These are phyloP conservation scores for Ogataea haglerorum DNA, from an alignment of 805 yeast species.

Conservation along the genomic window DNA sequence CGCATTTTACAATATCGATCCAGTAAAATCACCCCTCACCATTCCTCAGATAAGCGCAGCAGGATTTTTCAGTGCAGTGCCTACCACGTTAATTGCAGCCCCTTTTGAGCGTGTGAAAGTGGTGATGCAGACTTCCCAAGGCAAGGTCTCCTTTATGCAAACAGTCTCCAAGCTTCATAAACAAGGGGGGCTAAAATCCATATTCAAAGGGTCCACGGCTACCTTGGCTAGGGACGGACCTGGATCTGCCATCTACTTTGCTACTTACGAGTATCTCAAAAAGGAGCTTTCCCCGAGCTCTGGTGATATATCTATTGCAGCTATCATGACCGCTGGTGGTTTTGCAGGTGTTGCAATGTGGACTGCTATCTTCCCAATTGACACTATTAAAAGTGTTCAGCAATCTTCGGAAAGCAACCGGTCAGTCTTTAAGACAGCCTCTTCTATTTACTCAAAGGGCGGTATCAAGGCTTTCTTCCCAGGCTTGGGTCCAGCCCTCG, in stretches of 20 bases:
- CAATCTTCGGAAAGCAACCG: constrained; percentile 57
- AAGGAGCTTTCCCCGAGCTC: constrained; percentile 50
- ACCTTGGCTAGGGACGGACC: constrained; percentile 97
- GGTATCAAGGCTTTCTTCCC: constrained; percentile 95
- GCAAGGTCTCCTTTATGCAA: constrained; percentile 46
- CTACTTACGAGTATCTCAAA: constrained; percentile 85
- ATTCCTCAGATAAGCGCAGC: constrained; percentile 80
- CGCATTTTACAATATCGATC: constrained; percentile 34
- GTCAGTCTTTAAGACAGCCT: constrained; percentile 63
- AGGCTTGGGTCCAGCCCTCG: constrained; percentile 92
- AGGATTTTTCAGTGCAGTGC: constrained; percentile 91
- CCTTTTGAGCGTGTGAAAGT: constrained; percentile 97
- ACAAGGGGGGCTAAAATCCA: constrained; percentile 79
- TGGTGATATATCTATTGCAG: constrained; percentile 59
- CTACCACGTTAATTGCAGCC: constrained; percentile 94
- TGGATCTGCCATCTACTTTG: constrained; percentile 93
- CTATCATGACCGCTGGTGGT: constrained; percentile 90
- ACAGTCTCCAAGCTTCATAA: constrained; percentile 66
- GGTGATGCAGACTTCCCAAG: constrained; percentile 67
- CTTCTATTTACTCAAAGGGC: constrained; percentile 64
- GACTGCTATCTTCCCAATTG: constrained; percentile 93
- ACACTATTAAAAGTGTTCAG: constrained; percentile 84
- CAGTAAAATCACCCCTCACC: constrained; percentile 42
- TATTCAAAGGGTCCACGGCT: constrained; percentile 88
- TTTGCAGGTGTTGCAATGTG: constrained; percentile 97